Base-by-base conservation (phyloP, 2,329 filamentous ascomycete genomes). In the Blastomyces silverae region DNA sequence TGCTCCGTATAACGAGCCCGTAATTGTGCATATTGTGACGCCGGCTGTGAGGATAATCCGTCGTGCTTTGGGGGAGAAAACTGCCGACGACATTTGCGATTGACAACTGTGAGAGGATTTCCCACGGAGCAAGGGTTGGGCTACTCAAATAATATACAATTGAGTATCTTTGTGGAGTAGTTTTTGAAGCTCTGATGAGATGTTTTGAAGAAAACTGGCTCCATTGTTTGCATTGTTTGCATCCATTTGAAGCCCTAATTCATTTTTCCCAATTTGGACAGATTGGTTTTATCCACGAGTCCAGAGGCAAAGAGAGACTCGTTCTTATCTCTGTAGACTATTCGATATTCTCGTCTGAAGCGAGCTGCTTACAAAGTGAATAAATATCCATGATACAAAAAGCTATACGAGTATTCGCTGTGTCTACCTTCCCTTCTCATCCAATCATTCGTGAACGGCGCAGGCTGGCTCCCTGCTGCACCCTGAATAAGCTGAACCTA, bases 1-100 rank as follows among this genome's bases (percentile, higher is more conserved):
- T 25, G 86, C 85, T 31, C 86, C 86, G 69, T 86, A 87, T 67
- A 83, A 79, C 5, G 84, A 80, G 62, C 85, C 85, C 1, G 80
- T 81, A 7, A 82, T 81, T 1, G 84, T 86, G 58, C 86, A 80
- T 20, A 82, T 80, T 11, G 83, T 79, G 22, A 87, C 79, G 2
- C 82, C 79, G 46, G 78, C 81, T 0, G 85, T 85, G 69, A 85
- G 73, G 22, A 86, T 76, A 65, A 83, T 77, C 20, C 82, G 79
- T 37, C 82, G 79, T 8, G 83, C 67, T 64, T 76, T 78, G 37
- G 73, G 72, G 39, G 72, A 72, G 31, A 72, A 69, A 10, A 70
- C 17, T 48, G 59, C 7, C 20, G 25, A n/a, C 5, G 59, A 28
- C 42, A 50, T 50, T 61, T 52, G 42, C 17, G 8, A 6, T 48